These are phyloP conservation scores for Verruconis gallopava DNA, from an alignment of 2,329 filamentous ascomycete species.

Conservation along the genomic window DNA sequence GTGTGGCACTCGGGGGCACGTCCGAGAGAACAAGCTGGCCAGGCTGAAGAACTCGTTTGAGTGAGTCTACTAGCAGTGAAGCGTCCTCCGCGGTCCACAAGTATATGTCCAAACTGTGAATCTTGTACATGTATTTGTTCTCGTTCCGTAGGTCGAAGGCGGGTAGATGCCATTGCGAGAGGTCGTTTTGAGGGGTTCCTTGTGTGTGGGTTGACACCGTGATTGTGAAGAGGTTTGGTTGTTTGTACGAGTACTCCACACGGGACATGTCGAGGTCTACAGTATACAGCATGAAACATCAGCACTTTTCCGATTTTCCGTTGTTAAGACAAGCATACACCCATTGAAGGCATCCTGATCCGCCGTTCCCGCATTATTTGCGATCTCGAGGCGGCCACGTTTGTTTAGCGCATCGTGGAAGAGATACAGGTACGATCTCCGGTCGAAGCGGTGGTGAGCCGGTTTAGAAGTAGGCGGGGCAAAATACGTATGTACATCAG, in stretches of 20 bases:
- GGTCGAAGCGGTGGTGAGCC: conserved; percentile 69
- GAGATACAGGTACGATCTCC: conserved; percentile 66
- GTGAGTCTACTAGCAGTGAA: conserved; percentile 53
- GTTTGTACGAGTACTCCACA: conserved; percentile 60
- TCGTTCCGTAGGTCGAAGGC: conserved; percentile 60
- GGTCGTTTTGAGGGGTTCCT: conserved; percentile 30
- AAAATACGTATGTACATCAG: conserved; percentile 70
- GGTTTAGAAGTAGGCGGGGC: conserved; percentile 52
- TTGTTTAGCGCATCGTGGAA: conserved; percentile 59
- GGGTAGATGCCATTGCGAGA: conserved; percentile 58
- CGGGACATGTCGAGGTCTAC: conserved; percentile 52
- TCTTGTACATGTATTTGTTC: conserved; percentile 65
- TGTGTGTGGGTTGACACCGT: conserved; percentile 37
- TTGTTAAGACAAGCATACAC: conserved; percentile 37
- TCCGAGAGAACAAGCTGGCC: conserved; percentile 49
- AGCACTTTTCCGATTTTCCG: not conserved
- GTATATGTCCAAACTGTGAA: conserved; percentile 65
- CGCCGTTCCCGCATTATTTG: conserved; percentile 59
- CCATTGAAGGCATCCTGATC: conserved; percentile 72
- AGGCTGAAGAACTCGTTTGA: conserved; percentile 49
- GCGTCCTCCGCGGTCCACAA: conserved; percentile 68
- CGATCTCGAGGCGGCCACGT: conserved; percentile 60
- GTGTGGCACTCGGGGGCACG: conserved; percentile 43
- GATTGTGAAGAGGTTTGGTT: conserved; percentile 57
- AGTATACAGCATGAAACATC: too few relatives aligned